phyloP scores from a whole-genome alignment of 306 rosid species.

The Betula pendula region DNA sequence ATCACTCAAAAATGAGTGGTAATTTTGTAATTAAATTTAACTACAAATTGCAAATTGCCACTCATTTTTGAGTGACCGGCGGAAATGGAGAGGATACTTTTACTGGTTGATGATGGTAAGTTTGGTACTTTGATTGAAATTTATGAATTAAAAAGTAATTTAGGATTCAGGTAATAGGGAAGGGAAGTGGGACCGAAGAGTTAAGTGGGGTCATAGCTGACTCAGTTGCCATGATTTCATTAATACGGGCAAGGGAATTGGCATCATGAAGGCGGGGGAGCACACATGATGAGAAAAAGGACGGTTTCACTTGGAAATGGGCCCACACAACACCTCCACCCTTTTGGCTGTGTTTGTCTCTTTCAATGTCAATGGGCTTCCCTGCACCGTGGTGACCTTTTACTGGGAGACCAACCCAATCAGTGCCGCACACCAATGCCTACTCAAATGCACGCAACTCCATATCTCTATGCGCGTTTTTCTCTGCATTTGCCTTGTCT shows the following conservation, averaged over 20 bases:
- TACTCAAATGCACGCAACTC: not conserved
- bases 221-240: conserved; percentile 35
- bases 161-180: too few relatives aligned
- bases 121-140: too few relatives aligned
- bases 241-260: conserved; percentile 41
- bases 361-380: conserved; percentile 21
- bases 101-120: too few relatives aligned
- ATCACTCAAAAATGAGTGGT: too few relatives aligned
- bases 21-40: too few relatives aligned
- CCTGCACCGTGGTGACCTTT: not conserved
- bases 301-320: conserved; percentile 23
- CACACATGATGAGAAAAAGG: conserved; percentile 37
- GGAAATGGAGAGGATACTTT: too few relatives aligned
- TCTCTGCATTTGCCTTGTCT: not conserved
- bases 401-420: conserved; percentile 22
- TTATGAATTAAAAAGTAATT: too few relatives aligned
- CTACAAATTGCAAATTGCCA: too few relatives aligned
- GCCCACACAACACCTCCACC: conserved; percentile 23
- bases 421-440: conserved; percentile 15
- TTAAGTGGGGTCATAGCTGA: conserved; percentile 28
- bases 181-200: not conserved
- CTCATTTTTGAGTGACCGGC: too few relatives aligned
- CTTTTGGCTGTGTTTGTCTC: conserved; percentile 20
- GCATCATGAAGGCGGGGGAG: conserved; percentile 33
- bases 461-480: too few relatives aligned